phyloP scores from a whole-genome alignment of 2,329 filamentous ascomycete genomes.

The Hypoxylon sp. region DNA sequence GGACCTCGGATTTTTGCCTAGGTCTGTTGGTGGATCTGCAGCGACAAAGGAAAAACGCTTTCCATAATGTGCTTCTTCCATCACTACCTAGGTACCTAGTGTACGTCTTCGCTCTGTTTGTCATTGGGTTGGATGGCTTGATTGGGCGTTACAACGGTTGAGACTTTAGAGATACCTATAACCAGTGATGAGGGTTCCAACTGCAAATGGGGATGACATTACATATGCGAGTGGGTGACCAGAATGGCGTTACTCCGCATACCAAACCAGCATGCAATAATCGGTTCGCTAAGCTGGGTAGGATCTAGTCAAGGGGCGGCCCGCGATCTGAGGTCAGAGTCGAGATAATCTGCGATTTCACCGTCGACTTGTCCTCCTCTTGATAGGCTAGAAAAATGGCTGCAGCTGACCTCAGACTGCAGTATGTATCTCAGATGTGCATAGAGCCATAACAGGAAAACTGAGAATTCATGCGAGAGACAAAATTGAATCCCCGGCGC shows the following conservation, averaged over 20 bases:
- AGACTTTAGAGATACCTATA: slow-evolving; percentile 8
- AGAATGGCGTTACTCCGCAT: slow-evolving; percentile 2
- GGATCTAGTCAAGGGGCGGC: slow-evolving; percentile 41
- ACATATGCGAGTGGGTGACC: slow-evolving; percentile 17
- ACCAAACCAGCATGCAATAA: slow-evolving; percentile 18
- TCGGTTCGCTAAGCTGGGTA: slow-evolving; percentile 23
- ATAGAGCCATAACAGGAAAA: slow-evolving; percentile 33
- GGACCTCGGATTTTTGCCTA: slow-evolving; percentile 25
- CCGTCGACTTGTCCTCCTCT: slow-evolving; percentile 7
- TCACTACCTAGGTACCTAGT: no score
- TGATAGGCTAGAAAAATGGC: slow-evolving; percentile 27
- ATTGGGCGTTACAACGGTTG: slow-evolving; percentile 1
- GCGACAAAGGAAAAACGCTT: slow-evolving; percentile 8
- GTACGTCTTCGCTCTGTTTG: slow-evolving; percentile 7
- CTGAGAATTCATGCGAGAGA: slow-evolving; percentile 32
- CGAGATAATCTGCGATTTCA: slow-evolving; percentile 22
- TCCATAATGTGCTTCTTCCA: slow-evolving; percentile 11
- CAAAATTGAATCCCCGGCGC: slow-evolving; percentile 15
- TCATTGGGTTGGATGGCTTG: slow-evolving; percentile 10
- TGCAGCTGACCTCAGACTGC: slow-evolving; percentile 27
- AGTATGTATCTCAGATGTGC: slow-evolving; percentile 24
- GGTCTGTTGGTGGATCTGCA: slow-evolving; percentile 24
- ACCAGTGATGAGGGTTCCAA: slow-evolving; percentile 5
- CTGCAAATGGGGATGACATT: slow-evolving; percentile 10
- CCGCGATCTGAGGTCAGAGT: slow-evolving; percentile 37